These are phyloP conservation scores for Xylaria grammica DNA, from an alignment of 495 filamentous ascomycete species.

Conservation along the genomic window DNA sequence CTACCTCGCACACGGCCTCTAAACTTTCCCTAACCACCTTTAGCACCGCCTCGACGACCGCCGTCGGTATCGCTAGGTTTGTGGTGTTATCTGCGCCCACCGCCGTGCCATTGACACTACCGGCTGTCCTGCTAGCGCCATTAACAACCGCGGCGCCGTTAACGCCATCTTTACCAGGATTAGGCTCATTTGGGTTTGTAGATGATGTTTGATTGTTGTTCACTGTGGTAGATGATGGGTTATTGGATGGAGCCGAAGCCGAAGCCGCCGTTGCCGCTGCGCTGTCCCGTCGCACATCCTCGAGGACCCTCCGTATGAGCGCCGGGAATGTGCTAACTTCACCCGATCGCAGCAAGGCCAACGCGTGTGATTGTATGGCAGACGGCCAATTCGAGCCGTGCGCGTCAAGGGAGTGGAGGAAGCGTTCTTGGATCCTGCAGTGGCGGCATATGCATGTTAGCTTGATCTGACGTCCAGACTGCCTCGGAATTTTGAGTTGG, in stretches of 20 bases:
- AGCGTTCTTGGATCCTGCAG: slow-evolving; percentile 59
- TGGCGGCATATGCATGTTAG: neutral
- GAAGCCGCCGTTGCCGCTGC: slow-evolving; percentile 27
- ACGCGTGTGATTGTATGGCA: slow-evolving; percentile 55
- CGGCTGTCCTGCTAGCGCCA: slow-evolving; percentile 29
- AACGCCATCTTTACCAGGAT: slow-evolving; percentile 22
- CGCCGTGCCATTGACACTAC: slow-evolving; percentile 29
- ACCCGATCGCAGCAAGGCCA: slow-evolving; percentile 58
- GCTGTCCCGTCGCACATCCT: slow-evolving; percentile 58
- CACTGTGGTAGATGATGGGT: slow-evolving; percentile 19
- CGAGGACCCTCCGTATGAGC: slow-evolving; percentile 57
- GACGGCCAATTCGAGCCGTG: slow-evolving; percentile 60
- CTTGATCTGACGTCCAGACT: neutral
- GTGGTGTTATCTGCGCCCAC: slow-evolving; percentile 18
- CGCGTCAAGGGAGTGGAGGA: slow-evolving; percentile 58
- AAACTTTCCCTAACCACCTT: slow-evolving; percentile 56
- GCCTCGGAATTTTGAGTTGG: neutral
- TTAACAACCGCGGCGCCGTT: slow-evolving; percentile 22
- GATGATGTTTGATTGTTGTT: slow-evolving; percentile 11
- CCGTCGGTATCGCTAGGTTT: slow-evolving; percentile 54
- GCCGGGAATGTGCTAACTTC: slow-evolving; percentile 57
- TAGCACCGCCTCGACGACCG: slow-evolving; percentile 59
- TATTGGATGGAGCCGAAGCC: slow-evolving; percentile 15
- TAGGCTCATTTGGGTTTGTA: neutral
- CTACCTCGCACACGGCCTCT: slow-evolving; percentile 55